phyloP scores from a whole-genome alignment of 371 early-diverging fungal species.

The Umbelopsis sp. region DNA sequence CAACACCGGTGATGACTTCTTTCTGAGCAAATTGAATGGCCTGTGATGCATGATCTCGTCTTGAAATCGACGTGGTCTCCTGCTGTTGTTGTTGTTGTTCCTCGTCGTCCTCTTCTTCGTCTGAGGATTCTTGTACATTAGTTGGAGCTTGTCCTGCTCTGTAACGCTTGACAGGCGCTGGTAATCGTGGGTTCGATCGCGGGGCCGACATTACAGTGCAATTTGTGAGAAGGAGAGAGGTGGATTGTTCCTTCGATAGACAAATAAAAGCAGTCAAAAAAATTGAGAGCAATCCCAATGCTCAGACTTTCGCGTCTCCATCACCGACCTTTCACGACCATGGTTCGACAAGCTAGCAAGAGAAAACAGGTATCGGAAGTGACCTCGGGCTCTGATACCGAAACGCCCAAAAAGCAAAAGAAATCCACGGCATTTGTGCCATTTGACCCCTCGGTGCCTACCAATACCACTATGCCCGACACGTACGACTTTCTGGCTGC shows the following conservation, averaged over 20 bases:
- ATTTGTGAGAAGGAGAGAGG: neutral
- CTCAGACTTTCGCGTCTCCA: slow-evolving; percentile 5
- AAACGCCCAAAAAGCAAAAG: slow-evolving; percentile 24
- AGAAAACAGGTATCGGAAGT: neutral
- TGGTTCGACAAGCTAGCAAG: slow-evolving; percentile 1
- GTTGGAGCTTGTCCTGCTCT: slow-evolving; percentile 67
- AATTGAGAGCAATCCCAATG: slow-evolving; percentile 3
- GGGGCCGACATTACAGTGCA: slow-evolving; percentile 16
- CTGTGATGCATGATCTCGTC: slow-evolving; percentile 14
- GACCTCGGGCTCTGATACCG: slow-evolving; percentile 1
- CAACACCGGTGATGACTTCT: slow-evolving; percentile 50
- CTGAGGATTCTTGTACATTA: slow-evolving; percentile 56
- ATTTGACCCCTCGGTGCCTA: slow-evolving; percentile 54
- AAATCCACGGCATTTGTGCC: slow-evolving; percentile 30
- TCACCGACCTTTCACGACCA: neutral
- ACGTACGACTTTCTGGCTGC: slow-evolving; percentile 48
- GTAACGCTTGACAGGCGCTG: slow-evolving; percentile 60
- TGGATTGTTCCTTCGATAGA: too few species aligned
- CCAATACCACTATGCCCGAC: slow-evolving; percentile 68
- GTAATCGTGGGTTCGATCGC: slow-evolving; percentile 37
- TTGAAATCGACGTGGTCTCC: neutral
- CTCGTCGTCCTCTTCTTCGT: slow-evolving; percentile 54
- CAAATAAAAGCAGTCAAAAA: slow-evolving; percentile 14
- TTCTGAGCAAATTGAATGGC: slow-evolving; percentile 47
- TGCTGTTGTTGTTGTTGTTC: slow-evolving; percentile 27